Conservation (phyloP, 2,329 filamentous ascomycete species). For the Exserohilum turcica region DNA sequence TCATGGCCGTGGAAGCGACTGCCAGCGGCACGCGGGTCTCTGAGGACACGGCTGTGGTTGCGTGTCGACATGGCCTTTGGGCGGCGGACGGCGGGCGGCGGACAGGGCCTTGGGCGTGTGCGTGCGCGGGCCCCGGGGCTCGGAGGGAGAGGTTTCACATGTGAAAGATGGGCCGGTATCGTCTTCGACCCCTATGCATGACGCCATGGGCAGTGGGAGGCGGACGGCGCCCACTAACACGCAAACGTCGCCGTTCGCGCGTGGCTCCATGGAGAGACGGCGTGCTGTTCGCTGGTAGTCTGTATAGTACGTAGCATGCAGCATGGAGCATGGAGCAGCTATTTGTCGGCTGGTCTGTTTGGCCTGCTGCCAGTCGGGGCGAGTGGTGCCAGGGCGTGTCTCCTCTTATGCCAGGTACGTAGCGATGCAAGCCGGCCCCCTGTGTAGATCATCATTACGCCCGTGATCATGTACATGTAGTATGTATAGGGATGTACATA, state of each 20-base stretch:
- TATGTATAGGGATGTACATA: not conserved
- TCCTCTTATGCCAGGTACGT: conserved; percentile 5
- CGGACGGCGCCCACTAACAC: not conserved
- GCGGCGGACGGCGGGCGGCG: not conserved
- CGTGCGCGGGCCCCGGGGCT: conserved; percentile 6
- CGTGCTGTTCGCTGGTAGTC: not conserved
- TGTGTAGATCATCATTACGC: conserved; percentile 2
- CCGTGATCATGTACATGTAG: not conserved
- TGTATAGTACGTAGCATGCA: too few species aligned
- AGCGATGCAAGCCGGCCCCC: not conserved
- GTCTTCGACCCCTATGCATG: conserved; percentile 12
- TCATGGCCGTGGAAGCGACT: conserved; percentile 17
- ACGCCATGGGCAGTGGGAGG: conserved; percentile 10
- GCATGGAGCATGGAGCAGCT: too few species aligned
- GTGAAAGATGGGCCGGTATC: conserved; percentile 13
- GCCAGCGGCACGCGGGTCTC: not conserved
- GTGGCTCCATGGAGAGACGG: not conserved
- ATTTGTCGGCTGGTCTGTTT: not conserved
- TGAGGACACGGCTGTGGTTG: not conserved
- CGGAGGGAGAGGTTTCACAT: conserved; percentile 21
- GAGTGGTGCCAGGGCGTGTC: not conserved
- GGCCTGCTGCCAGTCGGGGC: not conserved
- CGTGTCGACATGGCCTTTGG: conserved; percentile 1
- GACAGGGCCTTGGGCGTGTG: too few species aligned
- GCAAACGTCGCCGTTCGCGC: not conserved